These are phyloP conservation scores for Eucalyptus marginata DNA, from an alignment of 345 rosid genomes.

Conservation along the genomic window DNA sequence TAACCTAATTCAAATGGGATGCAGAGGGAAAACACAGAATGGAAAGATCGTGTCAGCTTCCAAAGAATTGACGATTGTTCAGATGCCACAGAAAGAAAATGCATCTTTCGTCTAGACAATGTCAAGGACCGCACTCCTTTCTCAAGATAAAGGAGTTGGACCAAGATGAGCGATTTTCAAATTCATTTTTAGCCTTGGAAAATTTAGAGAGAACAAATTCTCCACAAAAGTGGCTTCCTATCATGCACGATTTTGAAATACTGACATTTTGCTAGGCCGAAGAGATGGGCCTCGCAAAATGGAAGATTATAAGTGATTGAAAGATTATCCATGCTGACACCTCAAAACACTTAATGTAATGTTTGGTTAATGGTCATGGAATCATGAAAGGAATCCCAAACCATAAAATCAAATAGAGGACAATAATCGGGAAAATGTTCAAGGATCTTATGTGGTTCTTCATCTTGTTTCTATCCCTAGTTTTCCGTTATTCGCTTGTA, in stretches of 20 bases:
- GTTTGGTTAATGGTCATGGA: background rate
- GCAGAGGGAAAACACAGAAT: background rate
- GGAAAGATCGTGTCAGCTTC: background rate
- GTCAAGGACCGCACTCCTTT: constrained; percentile 15
- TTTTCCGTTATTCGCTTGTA: no score
- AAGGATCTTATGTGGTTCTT: no score
- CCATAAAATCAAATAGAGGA: no score
- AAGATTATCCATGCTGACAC: background rate
- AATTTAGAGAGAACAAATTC: background rate
- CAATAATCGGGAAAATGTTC: no score
- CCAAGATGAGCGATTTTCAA: background rate
- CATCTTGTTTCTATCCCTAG: no score
- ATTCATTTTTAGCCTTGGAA: background rate
- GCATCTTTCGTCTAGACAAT: background rate
- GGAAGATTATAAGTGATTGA: background rate
- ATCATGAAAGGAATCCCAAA: background rate
- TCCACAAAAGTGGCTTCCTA: background rate
- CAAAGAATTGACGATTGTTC: background rate
- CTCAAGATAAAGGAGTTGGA: background rate
- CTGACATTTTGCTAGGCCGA: background rate
- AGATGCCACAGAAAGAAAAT: background rate
- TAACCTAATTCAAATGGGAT: background rate
- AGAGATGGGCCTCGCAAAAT: background rate
- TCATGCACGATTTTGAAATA: background rate
- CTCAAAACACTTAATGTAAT: background rate